A percentile compares a stretch with the other conserved stretches of the same genome.
Evolutionary conservation across 306 rosid genomes (phyloP).

Genomic region (Quercus berberidifolia): DNA sequence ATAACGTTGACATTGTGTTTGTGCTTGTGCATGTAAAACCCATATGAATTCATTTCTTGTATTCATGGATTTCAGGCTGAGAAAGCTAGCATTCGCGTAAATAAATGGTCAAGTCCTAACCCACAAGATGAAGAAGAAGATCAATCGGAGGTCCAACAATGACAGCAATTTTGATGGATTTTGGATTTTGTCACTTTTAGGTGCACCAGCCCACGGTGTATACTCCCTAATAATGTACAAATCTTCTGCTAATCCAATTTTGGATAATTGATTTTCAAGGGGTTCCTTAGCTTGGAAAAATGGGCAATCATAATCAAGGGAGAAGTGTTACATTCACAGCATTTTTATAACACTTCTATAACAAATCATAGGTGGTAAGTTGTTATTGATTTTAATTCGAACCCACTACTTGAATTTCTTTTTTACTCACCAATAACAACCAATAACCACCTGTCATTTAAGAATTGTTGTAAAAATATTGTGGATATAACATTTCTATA

Average conservation of each 20-base stretch:
- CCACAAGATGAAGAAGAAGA: neutral
- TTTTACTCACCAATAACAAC: too few relatives aligned
- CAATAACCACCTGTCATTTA: too few relatives aligned
- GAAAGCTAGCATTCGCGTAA: conserved; percentile 34
- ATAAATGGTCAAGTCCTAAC: conserved; percentile 34
- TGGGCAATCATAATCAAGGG: neutral
- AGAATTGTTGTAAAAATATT: too few relatives aligned
- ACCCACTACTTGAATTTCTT: too few relatives aligned
- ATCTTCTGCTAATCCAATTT: neutral
- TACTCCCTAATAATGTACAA: neutral
- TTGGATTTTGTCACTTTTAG: neutral
- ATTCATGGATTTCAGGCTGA: conserved; percentile 35
- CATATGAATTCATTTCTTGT: neutral
- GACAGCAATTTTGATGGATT: neutral
- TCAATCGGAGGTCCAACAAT: neutral
- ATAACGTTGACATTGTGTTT: too few relatives aligned
- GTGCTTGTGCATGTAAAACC: neutral
- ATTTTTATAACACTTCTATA: too few relatives aligned
- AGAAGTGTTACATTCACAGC: fast-evolving
- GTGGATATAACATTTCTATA: fast-evolving
- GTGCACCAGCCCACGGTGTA: neutral
- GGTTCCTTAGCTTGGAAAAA: neutral
- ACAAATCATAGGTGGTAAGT: too few relatives aligned
- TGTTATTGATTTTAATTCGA: too few relatives aligned
- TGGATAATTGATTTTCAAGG: neutral